A percentile compares a stretch with the other conserved stretches of the same genome.
These are phyloP conservation scores for Monosporascus sp. DNA, from an alignment of 2,329 filamentous ascomycete species.

Conservation along the genomic window DNA sequence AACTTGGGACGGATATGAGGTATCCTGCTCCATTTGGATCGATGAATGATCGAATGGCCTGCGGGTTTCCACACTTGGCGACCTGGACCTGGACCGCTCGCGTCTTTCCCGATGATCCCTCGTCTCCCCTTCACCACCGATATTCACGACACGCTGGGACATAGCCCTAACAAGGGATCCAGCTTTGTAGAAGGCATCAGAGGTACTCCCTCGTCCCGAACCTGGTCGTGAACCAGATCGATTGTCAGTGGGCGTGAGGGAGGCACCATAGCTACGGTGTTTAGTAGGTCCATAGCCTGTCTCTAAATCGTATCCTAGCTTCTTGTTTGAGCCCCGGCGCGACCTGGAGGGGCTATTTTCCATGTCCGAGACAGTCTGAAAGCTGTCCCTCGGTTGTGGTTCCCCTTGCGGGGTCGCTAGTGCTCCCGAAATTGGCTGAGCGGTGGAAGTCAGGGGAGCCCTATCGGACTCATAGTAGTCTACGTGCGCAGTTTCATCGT, in stretches of 20 bases:
- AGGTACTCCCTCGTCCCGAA: constrained; percentile 58
- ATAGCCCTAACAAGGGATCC: constrained; percentile 77
- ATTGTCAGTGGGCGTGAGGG: constrained; percentile 44
- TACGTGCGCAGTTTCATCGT: constrained; percentile 33
- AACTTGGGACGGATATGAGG: constrained; percentile 46
- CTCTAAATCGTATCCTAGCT: constrained; percentile 53
- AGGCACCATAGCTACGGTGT: constrained; percentile 52
- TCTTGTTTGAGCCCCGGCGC: constrained; percentile 41
- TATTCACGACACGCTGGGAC: constrained; percentile 95
- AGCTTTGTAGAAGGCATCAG: constrained; percentile 61
- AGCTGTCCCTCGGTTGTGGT: constrained; percentile 45
- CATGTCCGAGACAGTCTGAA: constrained; percentile 50
- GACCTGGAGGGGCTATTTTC: constrained; percentile 45
- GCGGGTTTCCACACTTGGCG: constrained; percentile 45
- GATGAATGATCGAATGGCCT: constrained; percentile 41
- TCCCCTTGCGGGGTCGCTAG: constrained; percentile 36
- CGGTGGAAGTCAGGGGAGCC: constrained; percentile 50
- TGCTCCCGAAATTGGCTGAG: constrained; percentile 49
- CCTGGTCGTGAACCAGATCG: constrained; percentile 50
- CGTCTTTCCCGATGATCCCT: constrained; percentile 66
- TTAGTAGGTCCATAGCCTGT: constrained; percentile 45
- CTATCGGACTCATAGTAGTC: constrained; percentile 51
- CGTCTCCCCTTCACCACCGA: constrained; percentile 86
- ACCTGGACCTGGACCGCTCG: constrained; percentile 56
- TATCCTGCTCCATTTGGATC: constrained; percentile 37